Evolutionary conservation across 2,329 filamentous ascomycete species (phyloP), one percentile per base, ranked within the genome.

Genomic region (Diaporthe sp.): DNA sequence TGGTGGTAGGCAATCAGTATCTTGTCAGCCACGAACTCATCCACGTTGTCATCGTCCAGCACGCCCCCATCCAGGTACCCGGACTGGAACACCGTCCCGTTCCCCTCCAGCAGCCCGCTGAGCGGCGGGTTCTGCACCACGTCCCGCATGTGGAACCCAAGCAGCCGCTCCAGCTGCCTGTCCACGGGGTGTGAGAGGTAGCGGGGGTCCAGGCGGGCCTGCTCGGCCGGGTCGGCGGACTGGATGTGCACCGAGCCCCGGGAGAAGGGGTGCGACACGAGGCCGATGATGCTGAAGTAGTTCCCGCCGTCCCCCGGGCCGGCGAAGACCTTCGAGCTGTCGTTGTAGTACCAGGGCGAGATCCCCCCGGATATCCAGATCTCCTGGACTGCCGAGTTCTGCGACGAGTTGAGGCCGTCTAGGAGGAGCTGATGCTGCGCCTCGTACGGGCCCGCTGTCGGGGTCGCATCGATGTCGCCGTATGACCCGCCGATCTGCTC

Each of bases 171-270:
- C 17, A 79, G 81, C 31, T 81, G 78, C 0, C 81, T 61, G 34
- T 82, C 81, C 13, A 83, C 80, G 9, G 82, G 78, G 53, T 79
- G 79, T n/a, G 59, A 78, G 3, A 83, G 78, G 46, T 82, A 84
- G 39, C 80, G 79, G 17, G 83, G 82, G 76, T 86, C 78, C 9
- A 85, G 79, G n/a, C 79, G 49, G 22, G 80, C 74, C 0, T 84
- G 85, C 22, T 80, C 78, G 13, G 77, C 76, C 1, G 82, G 79
- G 72, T 84, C 77, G 75, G 84, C 44, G 78, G 86, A 76, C 69
- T 80, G 61, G 80, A 86, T 77, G 76, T 84, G 82, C 65, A 86
- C 81, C 19, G 79, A 82, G 31, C 84, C 85, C 2, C 84, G 83
- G 44, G 84, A 83, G 69, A 84, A 76, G n/a, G 82, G 81, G 74